Percentiles rank a stretch among this genome's conserved stretches.
phyloP scores from a whole-genome alignment of 2,329 filamentous ascomycete genomes.

The Ceratocystis ficicola region DNA sequence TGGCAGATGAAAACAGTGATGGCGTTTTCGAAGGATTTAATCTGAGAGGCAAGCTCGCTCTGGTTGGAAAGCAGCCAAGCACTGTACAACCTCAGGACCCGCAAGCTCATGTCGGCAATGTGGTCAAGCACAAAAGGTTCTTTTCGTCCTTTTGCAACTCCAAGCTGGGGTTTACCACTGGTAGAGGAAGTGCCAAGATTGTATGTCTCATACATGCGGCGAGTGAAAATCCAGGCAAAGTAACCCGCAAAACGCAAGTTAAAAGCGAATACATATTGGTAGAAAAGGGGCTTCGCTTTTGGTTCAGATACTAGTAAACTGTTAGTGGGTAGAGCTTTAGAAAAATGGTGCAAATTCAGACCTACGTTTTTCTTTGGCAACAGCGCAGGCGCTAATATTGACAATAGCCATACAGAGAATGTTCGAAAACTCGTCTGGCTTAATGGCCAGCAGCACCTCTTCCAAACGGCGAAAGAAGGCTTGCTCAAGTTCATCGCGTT shows the following conservation, averaged over 20 bases:
- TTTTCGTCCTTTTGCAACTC: slow-evolving; percentile 31
- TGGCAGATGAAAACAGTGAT: slow-evolving; percentile 19
- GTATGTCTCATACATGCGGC: slow-evolving; percentile 17
- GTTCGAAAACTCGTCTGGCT: slow-evolving; percentile 3
- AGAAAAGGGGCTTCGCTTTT: slow-evolving; percentile 17
- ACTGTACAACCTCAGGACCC: slow-evolving; percentile 22
- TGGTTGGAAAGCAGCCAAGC: slow-evolving; percentile 22
- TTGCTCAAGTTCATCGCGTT: slow-evolving; percentile 69
- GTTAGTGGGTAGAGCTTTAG: background rate
- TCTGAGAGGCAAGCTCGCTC: slow-evolving; percentile 13
- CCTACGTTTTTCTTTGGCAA: slow-evolving; percentile 40
- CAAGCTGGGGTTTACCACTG: slow-evolving; percentile 24
- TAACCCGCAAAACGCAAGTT: slow-evolving; percentile 19
- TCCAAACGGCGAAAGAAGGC: slow-evolving; percentile 71
- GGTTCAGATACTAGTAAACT: slow-evolving; percentile 35
- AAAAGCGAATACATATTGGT: slow-evolving; percentile 15
- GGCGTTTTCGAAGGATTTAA: slow-evolving; percentile 5
- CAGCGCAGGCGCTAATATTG: slow-evolving; percentile 73
- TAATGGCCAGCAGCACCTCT: slow-evolving; percentile 19
- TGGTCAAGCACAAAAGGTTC: background rate
- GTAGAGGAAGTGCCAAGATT: slow-evolving; percentile 7
- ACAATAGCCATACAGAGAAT: slow-evolving; percentile 52
- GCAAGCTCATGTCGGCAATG: slow-evolving; percentile 19
- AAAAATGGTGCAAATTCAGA: background rate
- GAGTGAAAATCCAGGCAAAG: slow-evolving; percentile 17